Evolutionary conservation across 2,329 filamentous ascomycete species (phyloP).

Genomic region (Calonectria ilicicola): DNA sequence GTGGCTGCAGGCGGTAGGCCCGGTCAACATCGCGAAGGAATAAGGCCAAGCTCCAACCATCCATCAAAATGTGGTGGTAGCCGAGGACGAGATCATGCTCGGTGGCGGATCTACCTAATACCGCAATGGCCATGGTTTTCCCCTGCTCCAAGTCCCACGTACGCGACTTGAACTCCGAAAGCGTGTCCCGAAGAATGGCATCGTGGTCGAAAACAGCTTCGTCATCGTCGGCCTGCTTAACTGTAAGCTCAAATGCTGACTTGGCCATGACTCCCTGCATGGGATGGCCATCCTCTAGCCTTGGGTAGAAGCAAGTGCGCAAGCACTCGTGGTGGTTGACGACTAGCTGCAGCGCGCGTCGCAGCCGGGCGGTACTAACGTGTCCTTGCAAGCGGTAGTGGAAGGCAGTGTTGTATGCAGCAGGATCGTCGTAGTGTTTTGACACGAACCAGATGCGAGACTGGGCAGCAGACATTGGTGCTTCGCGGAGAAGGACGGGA

Average conservation of each 20-base stretch:
- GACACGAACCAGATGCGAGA: constrained; percentile 24
- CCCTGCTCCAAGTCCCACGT: constrained; percentile 53
- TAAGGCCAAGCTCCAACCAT: constrained; percentile 58
- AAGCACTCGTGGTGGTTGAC: constrained; percentile 36
- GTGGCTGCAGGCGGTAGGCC: constrained; percentile 50
- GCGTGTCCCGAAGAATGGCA: constrained; percentile 25
- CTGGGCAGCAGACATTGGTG: constrained; percentile 18
- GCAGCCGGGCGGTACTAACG: constrained; percentile 26
- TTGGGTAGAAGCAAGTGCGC: constrained; percentile 33
- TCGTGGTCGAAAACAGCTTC: constrained; percentile 29
- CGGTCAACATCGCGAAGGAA: constrained; percentile 58
- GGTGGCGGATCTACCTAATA: constrained; percentile 48
- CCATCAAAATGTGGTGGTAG: constrained; percentile 64
- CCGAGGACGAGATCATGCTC: constrained; percentile 57
- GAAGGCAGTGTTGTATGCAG: constrained; percentile 23
- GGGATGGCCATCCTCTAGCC: constrained; percentile 27
- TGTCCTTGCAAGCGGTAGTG: constrained; percentile 17
- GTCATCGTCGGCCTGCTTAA: constrained; percentile 36
- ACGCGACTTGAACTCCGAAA: constrained; percentile 45
- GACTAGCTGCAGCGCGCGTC: constrained; percentile 25
- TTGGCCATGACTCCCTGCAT: constrained; percentile 40
- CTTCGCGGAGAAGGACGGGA: not conserved
- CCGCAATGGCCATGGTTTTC: constrained; percentile 46
- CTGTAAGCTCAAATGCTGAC: constrained; percentile 41
- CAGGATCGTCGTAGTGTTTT: constrained; percentile 16